Evolutionary conservation across 1,284 basidiomycete genomes (phyloP), one percentile per base, ranked within the genome.

Genomic region (Puccinia triticina): DNA sequence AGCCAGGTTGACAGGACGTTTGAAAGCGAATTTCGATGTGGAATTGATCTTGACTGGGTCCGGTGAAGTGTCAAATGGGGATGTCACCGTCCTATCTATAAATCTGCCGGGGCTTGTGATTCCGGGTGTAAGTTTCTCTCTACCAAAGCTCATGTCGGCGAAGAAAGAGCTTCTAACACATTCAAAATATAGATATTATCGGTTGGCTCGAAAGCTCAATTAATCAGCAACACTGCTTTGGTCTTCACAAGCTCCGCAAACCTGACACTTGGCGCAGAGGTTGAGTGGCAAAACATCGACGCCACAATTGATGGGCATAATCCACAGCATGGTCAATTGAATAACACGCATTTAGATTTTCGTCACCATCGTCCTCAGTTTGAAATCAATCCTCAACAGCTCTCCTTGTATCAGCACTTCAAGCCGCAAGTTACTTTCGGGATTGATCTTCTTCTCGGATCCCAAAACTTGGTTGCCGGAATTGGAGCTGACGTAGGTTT

Each of bases 371-470:
- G 23, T 32, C 55, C 80, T 55, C 37, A 34, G 29, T 82, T 82
- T 64, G n/a, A 66, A 37, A 76, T 57, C 21, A 48, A 57, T 23
- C 80, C 72, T 37, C 43, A 37, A 32, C 43, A 76, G 46, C 73
- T 82, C 23, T 66, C 50, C 50, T 40, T 76, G 26, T 23, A 64
- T 8, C 80, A 82, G 53, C 43, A 75, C 59, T 76, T 82, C 26
- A 82, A 82, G 43, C 80, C 80, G 43, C 80, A 82, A 76, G 26
- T 82, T 1, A 50, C 14, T 14, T 82, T 82, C 57, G 80, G 80
- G 32, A 82, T 82, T n/a, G 32, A 64, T 0, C 50, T 82, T 2
- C 0, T 46, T 7, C 57, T 82, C 11, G 61, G 59, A 11, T 23
- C 48, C 14, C 61, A 75, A 40, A 43, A 53, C 18, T 32, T 73